Percentiles rank a stretch among this genome's conserved stretches.
phyloP scores from a whole-genome alignment of 768 basidiomycete genomes.

The Dictyophora rubrovolvata region DNA sequence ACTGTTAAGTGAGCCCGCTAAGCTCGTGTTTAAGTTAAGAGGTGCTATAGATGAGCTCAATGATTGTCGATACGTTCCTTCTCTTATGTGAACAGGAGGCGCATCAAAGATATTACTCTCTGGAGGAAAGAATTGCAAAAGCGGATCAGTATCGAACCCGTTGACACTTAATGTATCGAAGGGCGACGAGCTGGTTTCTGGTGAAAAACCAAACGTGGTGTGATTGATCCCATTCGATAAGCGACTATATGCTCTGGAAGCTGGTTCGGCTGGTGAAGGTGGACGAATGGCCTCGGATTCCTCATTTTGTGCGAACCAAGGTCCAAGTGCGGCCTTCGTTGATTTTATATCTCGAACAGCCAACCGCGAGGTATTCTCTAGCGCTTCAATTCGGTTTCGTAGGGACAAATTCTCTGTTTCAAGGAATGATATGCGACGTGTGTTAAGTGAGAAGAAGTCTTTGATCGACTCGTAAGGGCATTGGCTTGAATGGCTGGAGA shows the following conservation, averaged over 20 bases:
- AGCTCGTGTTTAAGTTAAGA: slow-evolving; percentile 46
- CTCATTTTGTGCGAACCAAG: slow-evolving; percentile 41
- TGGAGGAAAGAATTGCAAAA: slow-evolving; percentile 11
- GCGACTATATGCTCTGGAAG: not conserved
- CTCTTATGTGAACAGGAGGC: not conserved
- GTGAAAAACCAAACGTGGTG: slow-evolving; percentile 5
- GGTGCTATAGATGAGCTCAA: slow-evolving; percentile 39
- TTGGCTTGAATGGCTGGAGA: slow-evolving; percentile 28
- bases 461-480: slow-evolving; percentile 56
- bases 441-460: slow-evolving; percentile 43
- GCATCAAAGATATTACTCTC: not conserved
- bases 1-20: slow-evolving; percentile 51
- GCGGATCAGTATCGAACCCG: slow-evolving; percentile 4
- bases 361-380: slow-evolving; percentile 45
- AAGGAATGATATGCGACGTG: slow-evolving; percentile 26
- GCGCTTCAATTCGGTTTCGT: slow-evolving; percentile 42
- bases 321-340: slow-evolving; percentile 51
- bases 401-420: slow-evolving; percentile 58
- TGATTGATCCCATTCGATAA: slow-evolving; percentile 2
- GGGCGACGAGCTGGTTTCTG: not conserved
- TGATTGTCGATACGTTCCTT: slow-evolving; percentile 9
- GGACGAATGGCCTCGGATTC: not conserved
- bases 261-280: not conserved
- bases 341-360: slow-evolving; percentile 48
- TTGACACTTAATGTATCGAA: not conserved